A percentile compares a stretch with the other conserved stretches of the same genome.
Conservation (phyloP, 2,329 filamentous ascomycete species). For the Fusarium domesticum region DNA sequence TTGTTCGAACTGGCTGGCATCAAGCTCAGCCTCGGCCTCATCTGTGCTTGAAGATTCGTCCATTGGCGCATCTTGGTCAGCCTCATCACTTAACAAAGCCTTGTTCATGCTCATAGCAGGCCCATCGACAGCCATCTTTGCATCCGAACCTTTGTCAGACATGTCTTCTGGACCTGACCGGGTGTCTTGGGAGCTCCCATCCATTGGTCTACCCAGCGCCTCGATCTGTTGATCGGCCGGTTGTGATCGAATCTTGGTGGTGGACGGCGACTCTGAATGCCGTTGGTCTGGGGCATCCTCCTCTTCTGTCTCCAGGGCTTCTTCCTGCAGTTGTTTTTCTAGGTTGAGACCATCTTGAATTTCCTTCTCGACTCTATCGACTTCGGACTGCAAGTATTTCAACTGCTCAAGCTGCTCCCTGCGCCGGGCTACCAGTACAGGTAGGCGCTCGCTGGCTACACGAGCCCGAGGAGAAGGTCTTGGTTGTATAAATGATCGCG, state of each 20-base stretch:
- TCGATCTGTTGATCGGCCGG: not conserved
- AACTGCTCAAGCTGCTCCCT: conserved; percentile 45
- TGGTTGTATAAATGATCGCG: conserved; percentile 7
- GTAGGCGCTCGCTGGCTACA: conserved; percentile 37
- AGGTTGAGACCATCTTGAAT: conserved; percentile 39
- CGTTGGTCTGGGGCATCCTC: conserved; percentile 8
- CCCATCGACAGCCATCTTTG: not conserved
- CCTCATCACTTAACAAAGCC: not conserved
- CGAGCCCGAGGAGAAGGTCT: conserved; percentile 31
- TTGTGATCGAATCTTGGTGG: conserved; percentile 11
- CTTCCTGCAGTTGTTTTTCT: conserved; percentile 33
- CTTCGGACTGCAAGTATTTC: conserved; percentile 45
- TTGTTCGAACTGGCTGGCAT: not conserved
- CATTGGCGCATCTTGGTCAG: conserved; percentile 8
- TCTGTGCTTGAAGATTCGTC: conserved; percentile 5
- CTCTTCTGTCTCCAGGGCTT: conserved; percentile 22
- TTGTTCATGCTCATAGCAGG: conserved; percentile 1
- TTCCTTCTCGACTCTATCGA: conserved; percentile 48
- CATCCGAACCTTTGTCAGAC: not conserved
- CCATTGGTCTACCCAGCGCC: not conserved
- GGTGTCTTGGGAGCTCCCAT: conserved; percentile 1
- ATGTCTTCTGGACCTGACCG: conserved; percentile 2
- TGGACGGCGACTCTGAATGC: conserved; percentile 17
- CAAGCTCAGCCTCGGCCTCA: not conserved
- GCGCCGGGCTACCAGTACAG: conserved; percentile 36